Evolutionary conservation across 2,329 filamentous ascomycete genomes (phyloP).

Genomic region (Gyromitra esculenta): DNA sequence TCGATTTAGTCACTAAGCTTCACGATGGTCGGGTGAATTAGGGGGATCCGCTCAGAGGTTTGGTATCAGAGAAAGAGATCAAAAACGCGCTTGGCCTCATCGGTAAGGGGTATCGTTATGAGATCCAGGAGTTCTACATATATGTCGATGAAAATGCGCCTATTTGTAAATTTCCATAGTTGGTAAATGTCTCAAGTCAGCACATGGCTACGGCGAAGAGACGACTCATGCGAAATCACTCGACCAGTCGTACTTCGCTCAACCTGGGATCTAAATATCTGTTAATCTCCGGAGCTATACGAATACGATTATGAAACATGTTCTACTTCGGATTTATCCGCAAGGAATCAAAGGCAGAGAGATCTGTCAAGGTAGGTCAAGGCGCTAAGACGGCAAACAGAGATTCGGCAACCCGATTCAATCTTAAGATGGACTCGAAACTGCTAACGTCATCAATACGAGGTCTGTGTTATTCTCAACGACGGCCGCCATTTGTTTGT

Average conservation of each 20-base stretch:
- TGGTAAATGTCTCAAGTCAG: neutral
- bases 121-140: neutral
- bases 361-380: neutral
- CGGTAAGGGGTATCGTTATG: neutral
- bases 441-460: conserved; percentile 1
- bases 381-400: neutral
- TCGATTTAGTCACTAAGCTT: neutral
- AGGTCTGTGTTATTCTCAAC: neutral
- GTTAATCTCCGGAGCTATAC: neutral
- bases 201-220: neutral
- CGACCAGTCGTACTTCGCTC: neutral
- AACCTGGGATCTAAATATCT: neutral
- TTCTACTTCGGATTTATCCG: conserved; percentile 9
- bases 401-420: neutral
- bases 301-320: conserved; percentile 5
- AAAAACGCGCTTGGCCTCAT: neutral
- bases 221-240: conserved; percentile 2
- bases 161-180: neutral
- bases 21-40: neutral
- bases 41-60: neutral
- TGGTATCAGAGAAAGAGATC: neutral
- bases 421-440: neutral
- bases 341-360: neutral
- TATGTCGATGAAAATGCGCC: neutral
- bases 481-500: neutral